Percentiles rank a stretch among this genome's conserved stretches.
phyloP scores from a whole-genome alignment of 768 basidiomycete species.

The Multifurca ochricompacta region DNA sequence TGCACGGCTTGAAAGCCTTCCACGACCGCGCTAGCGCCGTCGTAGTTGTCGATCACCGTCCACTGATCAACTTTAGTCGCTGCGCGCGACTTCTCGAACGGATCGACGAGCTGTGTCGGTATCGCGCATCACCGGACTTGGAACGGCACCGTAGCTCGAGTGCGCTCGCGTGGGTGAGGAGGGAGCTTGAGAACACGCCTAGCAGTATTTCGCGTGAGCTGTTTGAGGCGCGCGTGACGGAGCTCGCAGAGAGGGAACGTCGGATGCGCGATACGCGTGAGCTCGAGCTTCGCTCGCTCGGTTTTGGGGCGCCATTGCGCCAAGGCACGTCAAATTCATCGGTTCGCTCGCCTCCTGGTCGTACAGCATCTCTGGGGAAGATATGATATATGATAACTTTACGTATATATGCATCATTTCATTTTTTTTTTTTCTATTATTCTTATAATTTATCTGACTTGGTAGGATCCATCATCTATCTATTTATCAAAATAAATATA shows the following conservation, averaged over 20 bases:
- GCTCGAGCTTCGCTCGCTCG: constrained; percentile 17
- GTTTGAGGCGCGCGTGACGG: constrained; percentile 29
- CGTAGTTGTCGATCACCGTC: constrained; percentile 24
- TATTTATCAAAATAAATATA: too few relatives aligned
- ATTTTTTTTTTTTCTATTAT: too few relatives aligned
- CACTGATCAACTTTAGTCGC: constrained; percentile 38
- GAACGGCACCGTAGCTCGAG: constrained; percentile 26
- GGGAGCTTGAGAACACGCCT: constrained; percentile 30
- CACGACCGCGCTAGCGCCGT: not conserved
- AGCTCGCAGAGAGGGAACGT: constrained; percentile 14
- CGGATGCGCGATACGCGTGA: constrained; percentile 5
- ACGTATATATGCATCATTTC: too few relatives aligned
- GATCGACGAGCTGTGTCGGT: constrained; percentile 30
- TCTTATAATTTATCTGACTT: too few relatives aligned
- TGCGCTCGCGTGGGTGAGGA: constrained; percentile 36
- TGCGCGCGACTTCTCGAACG: constrained; percentile 33
- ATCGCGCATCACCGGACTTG: constrained; percentile 28
- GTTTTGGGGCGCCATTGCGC: constrained; percentile 4
- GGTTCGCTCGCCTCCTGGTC: not conserved
- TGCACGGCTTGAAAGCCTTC: constrained; percentile 1
- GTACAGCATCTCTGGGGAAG: not conserved
- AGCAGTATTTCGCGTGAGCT: constrained; percentile 28
- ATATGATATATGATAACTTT: too few relatives aligned
- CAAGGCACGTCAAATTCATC: not conserved
- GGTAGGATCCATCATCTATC: too few relatives aligned